Evolutionary conservation across 1,284 basidiomycete genomes (phyloP).

Genomic region (Naganishia albida): DNA sequence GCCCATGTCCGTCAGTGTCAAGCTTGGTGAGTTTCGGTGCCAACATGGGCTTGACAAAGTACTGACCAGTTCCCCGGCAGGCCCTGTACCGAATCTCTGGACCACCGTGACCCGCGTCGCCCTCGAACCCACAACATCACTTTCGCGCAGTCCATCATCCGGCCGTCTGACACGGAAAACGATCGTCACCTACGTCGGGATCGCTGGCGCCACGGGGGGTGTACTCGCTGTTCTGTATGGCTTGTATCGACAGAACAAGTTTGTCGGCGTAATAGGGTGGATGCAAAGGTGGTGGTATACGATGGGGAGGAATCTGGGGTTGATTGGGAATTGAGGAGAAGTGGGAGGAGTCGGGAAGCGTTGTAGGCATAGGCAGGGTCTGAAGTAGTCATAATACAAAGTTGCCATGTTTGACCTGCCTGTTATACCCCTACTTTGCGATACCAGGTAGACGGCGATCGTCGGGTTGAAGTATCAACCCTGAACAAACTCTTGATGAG

Average conservation of each 20-base stretch:
- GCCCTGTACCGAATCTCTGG: conserved; percentile 51
- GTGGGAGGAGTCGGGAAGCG: neutral
- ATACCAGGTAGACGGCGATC: too few relatives aligned
- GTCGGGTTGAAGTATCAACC: too few relatives aligned
- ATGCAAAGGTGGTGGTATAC: conserved; percentile 28
- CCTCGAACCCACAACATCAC: conserved; percentile 48
- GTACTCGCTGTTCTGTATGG: conserved; percentile 30
- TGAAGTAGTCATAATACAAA: too few relatives aligned
- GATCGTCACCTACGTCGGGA: conserved; percentile 30
- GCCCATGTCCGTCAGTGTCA: conserved; percentile 86
- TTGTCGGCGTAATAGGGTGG: conserved; percentile 26
- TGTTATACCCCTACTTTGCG: too few relatives aligned
- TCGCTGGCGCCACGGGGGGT: conserved; percentile 30
- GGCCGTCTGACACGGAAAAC: conserved; percentile 21
- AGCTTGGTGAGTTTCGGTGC: conserved; percentile 69
- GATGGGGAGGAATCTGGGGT: conserved; percentile 21
- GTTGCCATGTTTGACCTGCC: too few relatives aligned
- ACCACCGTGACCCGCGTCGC: conserved; percentile 50
- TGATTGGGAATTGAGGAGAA: conserved; percentile 14
- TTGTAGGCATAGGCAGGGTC: neutral
- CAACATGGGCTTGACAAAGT: neutral
- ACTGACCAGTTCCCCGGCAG: conserved; percentile 38
- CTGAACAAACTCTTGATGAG: too few relatives aligned
- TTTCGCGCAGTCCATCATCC: conserved; percentile 44
- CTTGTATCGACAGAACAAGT: conserved; percentile 31